Percentiles rank a stretch among this genome's conserved stretches.
Conservation (phyloP, 768 basidiomycete species). For the Auricularia sp. region DNA sequence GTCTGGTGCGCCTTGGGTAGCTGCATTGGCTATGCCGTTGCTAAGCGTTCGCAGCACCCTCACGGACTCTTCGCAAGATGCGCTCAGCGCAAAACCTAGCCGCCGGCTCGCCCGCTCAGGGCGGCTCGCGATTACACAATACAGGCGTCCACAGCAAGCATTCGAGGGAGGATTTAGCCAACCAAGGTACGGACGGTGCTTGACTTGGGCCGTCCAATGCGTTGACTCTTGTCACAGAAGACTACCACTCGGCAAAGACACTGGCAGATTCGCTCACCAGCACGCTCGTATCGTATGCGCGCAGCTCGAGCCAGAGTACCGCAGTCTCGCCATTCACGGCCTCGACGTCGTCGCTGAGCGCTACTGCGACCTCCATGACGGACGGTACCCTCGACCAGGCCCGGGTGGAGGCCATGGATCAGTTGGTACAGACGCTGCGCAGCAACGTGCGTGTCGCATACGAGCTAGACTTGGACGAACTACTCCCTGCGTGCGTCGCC, state of each 20-base stretch:
- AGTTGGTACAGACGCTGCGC: constrained; percentile 54
- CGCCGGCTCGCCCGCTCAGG: constrained; percentile 37
- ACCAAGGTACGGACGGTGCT: background rate
- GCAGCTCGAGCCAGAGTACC: constrained; percentile 5
- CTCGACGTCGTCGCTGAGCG: constrained; percentile 13
- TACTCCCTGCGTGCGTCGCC: constrained; percentile 63
- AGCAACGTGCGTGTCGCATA: constrained; percentile 66
- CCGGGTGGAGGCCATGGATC: constrained; percentile 52
- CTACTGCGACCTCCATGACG: constrained; percentile 13
- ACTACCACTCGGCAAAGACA: constrained; percentile 21
- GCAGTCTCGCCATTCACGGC: background rate
- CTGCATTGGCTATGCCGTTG: constrained; percentile 6
- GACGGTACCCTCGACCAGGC: constrained; percentile 38
- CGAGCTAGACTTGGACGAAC: constrained; percentile 56
- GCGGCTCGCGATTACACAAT: constrained; percentile 41
- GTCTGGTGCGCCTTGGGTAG: constrained; percentile 11
- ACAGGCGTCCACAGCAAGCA: constrained; percentile 12
- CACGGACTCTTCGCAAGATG: constrained; percentile 1
- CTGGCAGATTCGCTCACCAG: constrained; percentile 27
- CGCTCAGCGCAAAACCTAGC: constrained; percentile 12
- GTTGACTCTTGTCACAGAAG: background rate
- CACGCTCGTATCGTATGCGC: constrained; percentile 13
- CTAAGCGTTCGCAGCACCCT: constrained; percentile 15
- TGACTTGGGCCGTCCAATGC: background rate
- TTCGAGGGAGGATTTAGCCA: background rate